Percentiles rank a stretch among this genome's conserved stretches.
Conservation (phyloP, 2,329 filamentous ascomycete species). For the Tolypocladium paradoxum region DNA sequence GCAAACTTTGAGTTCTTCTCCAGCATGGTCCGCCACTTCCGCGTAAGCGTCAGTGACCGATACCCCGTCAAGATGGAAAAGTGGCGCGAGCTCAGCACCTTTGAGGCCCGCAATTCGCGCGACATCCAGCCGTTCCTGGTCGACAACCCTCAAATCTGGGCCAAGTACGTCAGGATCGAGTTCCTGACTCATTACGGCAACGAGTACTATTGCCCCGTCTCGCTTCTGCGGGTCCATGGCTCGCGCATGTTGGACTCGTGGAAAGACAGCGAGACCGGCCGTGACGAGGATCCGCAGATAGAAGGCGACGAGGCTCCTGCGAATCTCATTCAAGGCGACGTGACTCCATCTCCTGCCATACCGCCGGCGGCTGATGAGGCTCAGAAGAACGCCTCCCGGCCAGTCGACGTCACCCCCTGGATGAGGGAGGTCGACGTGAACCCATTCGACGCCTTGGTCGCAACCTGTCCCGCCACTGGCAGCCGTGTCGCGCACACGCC, state of each 20-base stretch:
- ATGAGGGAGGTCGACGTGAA: not conserved
- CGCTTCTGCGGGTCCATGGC: constrained; percentile 81
- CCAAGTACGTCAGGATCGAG: constrained; percentile 83
- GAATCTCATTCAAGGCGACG: not conserved
- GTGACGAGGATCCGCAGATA: constrained; percentile 48
- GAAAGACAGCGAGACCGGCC: constrained; percentile 65
- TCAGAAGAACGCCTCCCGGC: not conserved
- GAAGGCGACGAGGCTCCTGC: constrained; percentile 10
- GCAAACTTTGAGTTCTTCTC: constrained; percentile 99
- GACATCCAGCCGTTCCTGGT: constrained; percentile 91
- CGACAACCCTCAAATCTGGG: constrained; percentile 93
- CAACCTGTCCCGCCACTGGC: not conserved
- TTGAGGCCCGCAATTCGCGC: constrained; percentile 83
- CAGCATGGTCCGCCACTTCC: constrained; percentile 86
- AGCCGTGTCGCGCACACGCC: not conserved
- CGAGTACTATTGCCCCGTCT: constrained; percentile 93
- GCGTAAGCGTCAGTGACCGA: constrained; percentile 84
- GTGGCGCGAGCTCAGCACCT: constrained; percentile 81
- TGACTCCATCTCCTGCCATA: not conserved
- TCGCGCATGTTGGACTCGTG: constrained; percentile 94
- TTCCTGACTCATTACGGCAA: constrained; percentile 91
- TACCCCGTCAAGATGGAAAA: constrained; percentile 89
- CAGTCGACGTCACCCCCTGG: not conserved
- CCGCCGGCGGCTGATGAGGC: not conserved
- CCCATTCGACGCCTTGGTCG: not conserved